Base-by-base conservation (phyloP, 1,284 basidiomycete species). In the Dichomitus squalens region DNA sequence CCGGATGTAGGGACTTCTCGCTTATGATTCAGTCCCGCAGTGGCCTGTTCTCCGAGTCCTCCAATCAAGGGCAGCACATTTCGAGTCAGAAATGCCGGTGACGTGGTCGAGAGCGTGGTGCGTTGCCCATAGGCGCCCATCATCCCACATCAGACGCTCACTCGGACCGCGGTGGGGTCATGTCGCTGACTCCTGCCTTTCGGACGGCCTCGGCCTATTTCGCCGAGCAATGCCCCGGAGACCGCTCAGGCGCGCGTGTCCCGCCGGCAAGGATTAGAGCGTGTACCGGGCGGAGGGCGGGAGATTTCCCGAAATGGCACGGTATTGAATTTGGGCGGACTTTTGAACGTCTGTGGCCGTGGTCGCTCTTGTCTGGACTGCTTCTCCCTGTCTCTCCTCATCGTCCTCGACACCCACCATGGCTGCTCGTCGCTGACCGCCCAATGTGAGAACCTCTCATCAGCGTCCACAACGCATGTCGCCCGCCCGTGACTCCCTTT, bases 251-350 rank as follows among this genome's bases (percentile, higher is more conserved):
- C 12, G 11, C 33, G 21, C 6, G 27, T 20, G 18, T 33, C 34
- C 43, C 52, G 35, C 46, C 52, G 47, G 46, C 38, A 34, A 44
- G 31, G n/a, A 21, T 48, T 38, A 49, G 48, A 27, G 29, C 21
- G 16, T 49, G 53, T 20, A 20, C 38, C 40, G 43, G 29, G 51
- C 49, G 55, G 8, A 12, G 38, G 53, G 58, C 53, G 55, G 61
- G 61, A 29, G 36, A 33, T 39, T 51, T 34, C 62, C 62, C 20
- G 35, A 59, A 50, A 23, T 53, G 51, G 59, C 16, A 53, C 49
- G 35, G 57, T 55, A 56, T 52, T 57, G 59, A 65, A 65, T 65
- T 63, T 65, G 39, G 58, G 63, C 63, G 63, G 63, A 65, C 63
- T 63, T 65, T 62, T 60, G 63, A 65, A 51, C 25, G 47, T 51